Base-by-base conservation (phyloP, 2,329 filamentous ascomycete species). In the Colletotrichum tanaceti region DNA sequence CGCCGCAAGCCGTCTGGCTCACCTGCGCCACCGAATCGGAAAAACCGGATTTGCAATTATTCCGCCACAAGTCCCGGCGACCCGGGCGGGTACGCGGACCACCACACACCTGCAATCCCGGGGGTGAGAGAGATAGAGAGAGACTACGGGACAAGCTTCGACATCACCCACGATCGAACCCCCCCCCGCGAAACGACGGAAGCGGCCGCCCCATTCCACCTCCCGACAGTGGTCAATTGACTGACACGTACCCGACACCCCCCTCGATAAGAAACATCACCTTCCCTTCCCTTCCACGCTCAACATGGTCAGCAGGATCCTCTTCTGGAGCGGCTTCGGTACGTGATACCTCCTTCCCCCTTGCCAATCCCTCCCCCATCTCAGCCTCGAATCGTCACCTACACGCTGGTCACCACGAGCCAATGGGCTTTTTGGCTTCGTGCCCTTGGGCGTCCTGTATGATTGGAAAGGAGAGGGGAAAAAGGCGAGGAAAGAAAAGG, bases 271-370 rank as follows among this genome's bases (percentile, higher is more conserved):
- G 28, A 43, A 58, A 35, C 9, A 35, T 35, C 32, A 35, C 32
- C 32, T 35, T 35, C 32, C 18, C 14, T 24, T n/a, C n/a, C n/a
- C 24, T 24, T 14, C 18, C 20, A 74, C 72, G 16, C 22, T 54
- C 73, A 84, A 74, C 74, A 89, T 89, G 87, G 86, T 89, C 72
- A 81, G 83, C 82, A 86, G 88, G 78, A 85, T 94, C 79, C 84
- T 93, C 79, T 94, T 95, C 86, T 95, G 92, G 92, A 86, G 88
- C 82, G 92, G 92, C 86, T 97, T 98, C 89, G 95, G 95, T 98
- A 89, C 77, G 87, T 85, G 70, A 72, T 54, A 74, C 61, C 52
- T 63, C 64, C 66, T 70, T 16, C 18, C 35, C 16, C 18, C 35
- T 28, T 28, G n/a, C 41, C 14, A n/a, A 16, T 28, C 35, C 46